A percentile compares a stretch with the other conserved stretches of the same genome.
These are phyloP conservation scores for Scenedesmus sp. DNA, from an alignment of 163 green algal genomes.

Conservation along the genomic window DNA sequence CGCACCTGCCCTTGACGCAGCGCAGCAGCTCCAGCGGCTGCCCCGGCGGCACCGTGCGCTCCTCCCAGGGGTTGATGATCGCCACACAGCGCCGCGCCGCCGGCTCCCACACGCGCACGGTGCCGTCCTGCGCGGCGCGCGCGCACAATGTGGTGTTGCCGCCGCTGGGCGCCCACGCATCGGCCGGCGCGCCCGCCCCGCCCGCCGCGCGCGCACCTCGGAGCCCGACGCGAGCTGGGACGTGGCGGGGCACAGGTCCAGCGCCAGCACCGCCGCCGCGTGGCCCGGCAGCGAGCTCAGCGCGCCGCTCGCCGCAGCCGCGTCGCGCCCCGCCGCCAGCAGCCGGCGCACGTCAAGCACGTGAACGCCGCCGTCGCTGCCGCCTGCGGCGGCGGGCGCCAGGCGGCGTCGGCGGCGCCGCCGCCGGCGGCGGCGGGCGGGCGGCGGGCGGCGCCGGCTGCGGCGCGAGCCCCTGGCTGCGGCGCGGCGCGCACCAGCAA, in stretches of 20 bases:
- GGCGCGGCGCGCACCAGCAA: constrained; percentile 14
- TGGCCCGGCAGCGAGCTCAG: constrained; percentile 1
- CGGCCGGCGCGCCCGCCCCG: too few species aligned
- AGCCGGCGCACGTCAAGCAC: background rate
- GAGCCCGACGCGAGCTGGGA: constrained; percentile 34
- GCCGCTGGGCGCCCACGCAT: too few species aligned
- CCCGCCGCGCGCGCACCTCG: constrained; percentile 27
- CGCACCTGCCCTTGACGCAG: constrained; percentile 9
- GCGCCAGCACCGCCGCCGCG: constrained; percentile 14
- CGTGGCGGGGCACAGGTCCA: constrained; percentile 22
- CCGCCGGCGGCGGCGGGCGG: too few species aligned
- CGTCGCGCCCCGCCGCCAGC: background rate
- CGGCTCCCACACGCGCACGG: constrained; percentile 13
- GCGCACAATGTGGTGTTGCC: too few species aligned
- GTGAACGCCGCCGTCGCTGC: constrained; percentile 33
- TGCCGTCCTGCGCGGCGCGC: constrained; percentile 36
- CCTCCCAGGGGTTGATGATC: constrained; percentile 10
- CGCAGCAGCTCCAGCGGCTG: constrained; percentile 7
- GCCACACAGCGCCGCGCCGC: constrained; percentile 2
- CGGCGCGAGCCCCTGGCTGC: too few species aligned
- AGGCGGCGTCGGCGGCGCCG: too few species aligned
- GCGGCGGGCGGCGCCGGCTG: too few species aligned
- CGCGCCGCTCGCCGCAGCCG: constrained; percentile 9
- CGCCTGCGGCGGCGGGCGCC: too few species aligned
- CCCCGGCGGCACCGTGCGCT: background rate